Conservation (phyloP, 805 yeast genomes). For the Pichia sporocuriosa region DNA sequence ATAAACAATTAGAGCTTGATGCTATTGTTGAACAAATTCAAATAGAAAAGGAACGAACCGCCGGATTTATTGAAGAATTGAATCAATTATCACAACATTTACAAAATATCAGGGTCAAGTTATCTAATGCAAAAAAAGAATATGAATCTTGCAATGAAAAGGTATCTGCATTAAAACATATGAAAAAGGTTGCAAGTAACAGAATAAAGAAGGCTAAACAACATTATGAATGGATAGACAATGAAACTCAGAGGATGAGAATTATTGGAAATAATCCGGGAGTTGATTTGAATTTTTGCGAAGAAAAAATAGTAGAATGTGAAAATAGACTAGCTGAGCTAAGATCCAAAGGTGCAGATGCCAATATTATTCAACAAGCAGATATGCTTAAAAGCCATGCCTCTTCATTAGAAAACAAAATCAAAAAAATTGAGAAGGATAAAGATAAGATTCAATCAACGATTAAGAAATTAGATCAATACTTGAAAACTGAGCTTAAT, state of each 20-base stretch:
- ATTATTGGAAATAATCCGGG: slow-evolving; percentile 57
- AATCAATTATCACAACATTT: slow-evolving; percentile 44
- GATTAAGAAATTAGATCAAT: slow-evolving; percentile 71
- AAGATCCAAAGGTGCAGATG: slow-evolving; percentile 70
- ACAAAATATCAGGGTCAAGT: slow-evolving; percentile 42
- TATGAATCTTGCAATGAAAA: slow-evolving; percentile 32
- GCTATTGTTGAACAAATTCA: slow-evolving; percentile 34
- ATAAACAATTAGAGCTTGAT: slow-evolving; percentile 24
- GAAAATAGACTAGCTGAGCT: slow-evolving; percentile 56
- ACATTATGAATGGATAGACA: slow-evolving; percentile 69
- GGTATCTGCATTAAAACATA: slow-evolving; percentile 30
- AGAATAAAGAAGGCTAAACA: slow-evolving; percentile 31
- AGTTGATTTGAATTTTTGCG: slow-evolving; percentile 56
- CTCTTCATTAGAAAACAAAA: slow-evolving; percentile 65
- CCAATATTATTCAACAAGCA: slow-evolving; percentile 83
- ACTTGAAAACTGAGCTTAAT: slow-evolving; percentile 74
- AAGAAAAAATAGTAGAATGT: slow-evolving; percentile 49
- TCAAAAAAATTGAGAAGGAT: slow-evolving; percentile 81
- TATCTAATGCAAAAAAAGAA: slow-evolving; percentile 41
- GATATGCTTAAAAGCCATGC: slow-evolving; percentile 91
- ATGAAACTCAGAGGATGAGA: slow-evolving; percentile 47
- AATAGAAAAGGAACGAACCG: slow-evolving; percentile 49
- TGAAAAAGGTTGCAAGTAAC: background rate
- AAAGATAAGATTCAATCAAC: slow-evolving; percentile 87
- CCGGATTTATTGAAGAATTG: slow-evolving; percentile 74